A percentile compares a stretch with the other conserved stretches of the same genome.
These are phyloP conservation scores for Microdochium bolleyi DNA, from an alignment of 2,329 filamentous ascomycete species.

Conservation along the genomic window DNA sequence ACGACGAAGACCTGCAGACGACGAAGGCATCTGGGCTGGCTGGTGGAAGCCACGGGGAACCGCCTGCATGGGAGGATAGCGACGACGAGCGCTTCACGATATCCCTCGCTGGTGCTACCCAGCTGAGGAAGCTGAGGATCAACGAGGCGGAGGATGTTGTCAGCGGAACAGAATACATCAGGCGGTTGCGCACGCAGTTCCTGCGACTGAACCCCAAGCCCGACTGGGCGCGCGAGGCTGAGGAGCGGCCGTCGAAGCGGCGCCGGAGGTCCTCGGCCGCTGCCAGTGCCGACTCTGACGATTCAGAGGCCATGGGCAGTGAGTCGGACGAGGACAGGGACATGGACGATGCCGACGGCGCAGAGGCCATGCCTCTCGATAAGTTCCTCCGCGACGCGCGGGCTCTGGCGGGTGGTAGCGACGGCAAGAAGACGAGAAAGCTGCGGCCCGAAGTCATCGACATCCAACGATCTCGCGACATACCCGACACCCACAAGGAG, in stretches of 20 bases:
- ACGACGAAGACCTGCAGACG: slow-evolving; percentile 90
- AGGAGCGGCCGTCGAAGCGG: slow-evolving; percentile 41
- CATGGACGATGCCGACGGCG: slow-evolving; percentile 30
- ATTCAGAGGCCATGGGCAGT: slow-evolving; percentile 9
- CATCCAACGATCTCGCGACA: slow-evolving; percentile 82
- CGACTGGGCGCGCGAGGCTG: slow-evolving; percentile 47
- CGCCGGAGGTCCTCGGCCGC: slow-evolving; percentile 42
- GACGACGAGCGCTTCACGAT: slow-evolving; percentile 85
- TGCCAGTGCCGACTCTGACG: slow-evolving; percentile 23
- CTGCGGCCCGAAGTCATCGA: slow-evolving; percentile 82
- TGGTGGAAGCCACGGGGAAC: slow-evolving; percentile 18
- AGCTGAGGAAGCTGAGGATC: slow-evolving; percentile 74
- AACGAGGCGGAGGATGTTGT: slow-evolving; percentile 81
- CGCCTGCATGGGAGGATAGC: slow-evolving; percentile 83
- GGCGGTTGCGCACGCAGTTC: slow-evolving; percentile 72
- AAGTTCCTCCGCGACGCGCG: slow-evolving; percentile 69
- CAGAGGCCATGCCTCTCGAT: slow-evolving; percentile 71
- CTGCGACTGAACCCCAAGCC: slow-evolving; percentile 51
- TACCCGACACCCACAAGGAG: slow-evolving; percentile 70
- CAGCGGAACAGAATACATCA: slow-evolving; percentile 77
- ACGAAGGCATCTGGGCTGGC: slow-evolving; percentile 25
- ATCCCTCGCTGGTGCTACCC: slow-evolving; percentile 68
- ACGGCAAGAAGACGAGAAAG: slow-evolving; percentile 53
- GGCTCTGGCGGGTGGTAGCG: slow-evolving; percentile 51
- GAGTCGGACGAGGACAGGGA: slow-evolving; percentile 13